phyloP scores from a whole-genome alignment of 345 rosid genomes.

The Viola odorata region DNA sequence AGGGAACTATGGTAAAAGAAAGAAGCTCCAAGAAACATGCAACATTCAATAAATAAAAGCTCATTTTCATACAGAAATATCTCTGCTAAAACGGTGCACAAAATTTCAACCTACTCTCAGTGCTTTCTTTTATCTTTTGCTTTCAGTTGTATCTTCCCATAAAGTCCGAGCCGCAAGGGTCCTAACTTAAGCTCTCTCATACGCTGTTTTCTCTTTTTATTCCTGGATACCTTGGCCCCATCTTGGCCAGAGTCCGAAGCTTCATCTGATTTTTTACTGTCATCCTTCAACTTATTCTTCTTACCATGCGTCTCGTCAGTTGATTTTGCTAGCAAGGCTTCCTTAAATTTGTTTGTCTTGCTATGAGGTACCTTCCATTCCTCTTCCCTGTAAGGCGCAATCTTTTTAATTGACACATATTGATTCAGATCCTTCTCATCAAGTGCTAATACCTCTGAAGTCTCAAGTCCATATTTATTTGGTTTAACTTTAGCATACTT shows the following conservation, averaged over 20 bases:
- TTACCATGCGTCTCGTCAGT: constrained; percentile 32
- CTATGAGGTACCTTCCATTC: constrained; percentile 69
- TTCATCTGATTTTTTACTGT: constrained; percentile 15
- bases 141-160: constrained; percentile 44
- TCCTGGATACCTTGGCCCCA: constrained; percentile 37
- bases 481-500: constrained; percentile 70
- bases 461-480: constrained; percentile 53
- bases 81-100: background rate
- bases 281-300: constrained; percentile 36
- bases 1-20: background rate
- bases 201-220: constrained; percentile 57
- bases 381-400: constrained; percentile 66
- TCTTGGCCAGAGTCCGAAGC: constrained; percentile 16
- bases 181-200: constrained; percentile 50
- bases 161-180: constrained; percentile 53
- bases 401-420: constrained; percentile 71
- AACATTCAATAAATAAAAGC: background rate
- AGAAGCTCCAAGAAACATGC: background rate
- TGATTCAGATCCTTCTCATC: constrained; percentile 80
- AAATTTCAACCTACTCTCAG: background rate
- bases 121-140: constrained; percentile 4
- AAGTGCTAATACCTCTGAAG: constrained; percentile 49
- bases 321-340: constrained; percentile 27
- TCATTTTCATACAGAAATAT: background rate
- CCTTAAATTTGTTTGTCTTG: constrained; percentile 52